A percentile compares a stretch with the other conserved stretches of the same genome.
These are phyloP conservation scores for Zizania latifolia DNA, from an alignment of 176 grass and related monocot genomes.

Conservation along the genomic window DNA sequence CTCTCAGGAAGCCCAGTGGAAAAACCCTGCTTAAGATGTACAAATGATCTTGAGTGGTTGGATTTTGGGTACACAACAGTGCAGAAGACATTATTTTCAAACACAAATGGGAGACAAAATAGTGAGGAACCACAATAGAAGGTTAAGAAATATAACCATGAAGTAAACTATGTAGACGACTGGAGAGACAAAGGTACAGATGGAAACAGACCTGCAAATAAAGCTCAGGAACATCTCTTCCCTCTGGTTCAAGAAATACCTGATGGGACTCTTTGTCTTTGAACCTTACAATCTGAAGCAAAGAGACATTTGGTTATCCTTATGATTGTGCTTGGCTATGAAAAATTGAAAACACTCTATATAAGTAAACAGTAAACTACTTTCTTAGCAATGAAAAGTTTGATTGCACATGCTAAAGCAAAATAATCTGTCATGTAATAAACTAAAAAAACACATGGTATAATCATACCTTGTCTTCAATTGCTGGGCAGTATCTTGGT, in stretches of 20 bases:
- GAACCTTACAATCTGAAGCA: constrained; percentile 89
- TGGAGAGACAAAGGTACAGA: background rate
- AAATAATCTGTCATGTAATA: background rate
- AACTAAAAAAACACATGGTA: constrained; percentile 8
- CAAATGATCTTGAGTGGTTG: background rate
- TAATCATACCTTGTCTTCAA: constrained; percentile 84
- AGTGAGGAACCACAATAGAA: constrained; percentile 3
- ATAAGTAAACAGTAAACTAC: too few species aligned
- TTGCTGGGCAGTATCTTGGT: constrained; percentile 89
- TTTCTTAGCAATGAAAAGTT: constrained; percentile 5
- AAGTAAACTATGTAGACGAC: background rate
- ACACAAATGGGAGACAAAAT: background rate
- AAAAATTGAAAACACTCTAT: too few species aligned
- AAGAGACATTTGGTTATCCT: constrained; percentile 28
- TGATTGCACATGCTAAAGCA: background rate
- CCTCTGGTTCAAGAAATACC: constrained; percentile 97
- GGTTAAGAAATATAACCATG: constrained; percentile 10
- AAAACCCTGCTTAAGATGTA: constrained; percentile 59
- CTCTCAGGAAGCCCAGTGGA: constrained; percentile 94
- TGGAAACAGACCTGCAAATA: constrained; percentile 71
- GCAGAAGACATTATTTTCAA: constrained; percentile 5
- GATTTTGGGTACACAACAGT: background rate
- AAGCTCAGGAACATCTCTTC: constrained; percentile 88
- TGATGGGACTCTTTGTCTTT: constrained; percentile 98
- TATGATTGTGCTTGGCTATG: background rate